These are phyloP conservation scores for Fusarium brachygibbosum DNA, from an alignment of 2,329 filamentous ascomycete species.

Conservation along the genomic window DNA sequence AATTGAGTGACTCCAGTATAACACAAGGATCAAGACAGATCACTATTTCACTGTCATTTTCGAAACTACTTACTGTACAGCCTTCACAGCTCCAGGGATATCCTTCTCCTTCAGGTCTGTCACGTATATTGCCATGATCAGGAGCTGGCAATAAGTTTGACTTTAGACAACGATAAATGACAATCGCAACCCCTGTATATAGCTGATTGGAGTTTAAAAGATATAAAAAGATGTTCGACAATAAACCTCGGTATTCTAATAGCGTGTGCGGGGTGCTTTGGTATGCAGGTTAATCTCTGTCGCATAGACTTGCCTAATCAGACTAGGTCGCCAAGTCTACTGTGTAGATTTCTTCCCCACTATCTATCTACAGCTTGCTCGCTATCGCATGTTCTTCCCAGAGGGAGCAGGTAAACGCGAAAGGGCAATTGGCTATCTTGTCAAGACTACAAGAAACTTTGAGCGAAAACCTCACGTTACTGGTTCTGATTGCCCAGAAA, in stretches of 20 bases:
- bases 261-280: background rate
- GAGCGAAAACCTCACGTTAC: background rate
- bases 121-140: slow-evolving; percentile 66
- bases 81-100: slow-evolving; percentile 73
- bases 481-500: background rate
- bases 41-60: accelerated
- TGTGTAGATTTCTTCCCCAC: background rate
- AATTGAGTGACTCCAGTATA: background rate
- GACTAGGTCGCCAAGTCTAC: background rate
- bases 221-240: background rate
- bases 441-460: background rate
- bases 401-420: background rate
- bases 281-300: background rate
- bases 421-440: background rate
- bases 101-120: slow-evolving; percentile 68
- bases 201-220: background rate
- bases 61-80: slow-evolving; percentile 64
- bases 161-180: accelerated
- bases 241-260: background rate
- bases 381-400: background rate
- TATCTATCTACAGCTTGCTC: background rate
- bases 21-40: background rate
- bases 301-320: slow-evolving; percentile 6
- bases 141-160: accelerated
- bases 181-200: too few relatives aligned